phyloP scores from a whole-genome alignment of 2,329 filamentous ascomycete species.

The Kalmusia sp. region DNA sequence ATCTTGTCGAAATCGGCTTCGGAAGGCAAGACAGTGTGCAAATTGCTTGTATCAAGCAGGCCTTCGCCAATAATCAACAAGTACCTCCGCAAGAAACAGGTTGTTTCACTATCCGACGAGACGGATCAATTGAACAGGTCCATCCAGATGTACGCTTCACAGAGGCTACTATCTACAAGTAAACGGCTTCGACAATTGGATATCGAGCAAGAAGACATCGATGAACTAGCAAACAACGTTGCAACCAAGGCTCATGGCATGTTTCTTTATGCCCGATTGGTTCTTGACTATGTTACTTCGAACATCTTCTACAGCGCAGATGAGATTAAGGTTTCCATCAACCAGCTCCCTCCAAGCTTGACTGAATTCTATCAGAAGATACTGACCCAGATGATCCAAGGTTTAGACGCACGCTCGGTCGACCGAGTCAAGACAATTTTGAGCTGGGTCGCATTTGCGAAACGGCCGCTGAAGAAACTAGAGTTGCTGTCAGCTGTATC shows the following conservation, averaged over 20 bases:
- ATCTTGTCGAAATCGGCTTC: conserved; percentile 8
- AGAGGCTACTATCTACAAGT: conserved; percentile 5
- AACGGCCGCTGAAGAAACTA: conserved; percentile 11
- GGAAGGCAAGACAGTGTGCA: conserved; percentile 14
- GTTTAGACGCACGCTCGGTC: conserved; percentile 3
- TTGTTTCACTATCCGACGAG: conserved; percentile 15
- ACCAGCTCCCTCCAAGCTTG: conserved; percentile 10
- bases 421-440: conserved; percentile 15
- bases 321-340: conserved; percentile 14
- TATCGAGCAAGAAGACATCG: conserved; percentile 9
- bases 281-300: conserved; percentile 15
- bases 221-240: conserved; percentile 9
- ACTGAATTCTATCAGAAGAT: conserved; percentile 13
- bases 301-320: conserved; percentile 15
- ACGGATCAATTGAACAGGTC: conserved; percentile 6
- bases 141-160: conserved; percentile 13
- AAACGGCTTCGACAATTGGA: conserved; percentile 14
- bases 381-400: conserved; percentile 5
- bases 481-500: conserved; percentile 20
- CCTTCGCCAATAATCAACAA: neutral
- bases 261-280: conserved; percentile 21
- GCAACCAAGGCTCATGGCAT: conserved; percentile 11
- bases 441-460: conserved; percentile 19
- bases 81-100: conserved; percentile 5
- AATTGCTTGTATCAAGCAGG: conserved; percentile 14